These are phyloP conservation scores for Psilocybe mexicana DNA, from an alignment of 1,284 basidiomycete species.

Conservation along the genomic window DNA sequence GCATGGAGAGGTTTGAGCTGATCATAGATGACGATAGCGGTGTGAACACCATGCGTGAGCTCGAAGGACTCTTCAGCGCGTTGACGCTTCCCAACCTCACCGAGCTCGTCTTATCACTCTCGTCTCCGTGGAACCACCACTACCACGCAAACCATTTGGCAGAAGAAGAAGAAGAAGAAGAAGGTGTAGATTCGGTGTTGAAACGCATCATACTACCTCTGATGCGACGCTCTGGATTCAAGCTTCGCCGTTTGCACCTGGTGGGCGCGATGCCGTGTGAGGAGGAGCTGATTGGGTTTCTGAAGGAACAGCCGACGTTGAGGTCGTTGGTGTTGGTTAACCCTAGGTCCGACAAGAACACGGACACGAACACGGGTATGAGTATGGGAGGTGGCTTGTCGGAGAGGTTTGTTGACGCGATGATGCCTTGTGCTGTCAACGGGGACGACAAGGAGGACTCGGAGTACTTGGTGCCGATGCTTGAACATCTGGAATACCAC, in stretches of 20 bases:
- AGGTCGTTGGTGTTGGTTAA: constrained; percentile 20
- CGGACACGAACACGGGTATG: neutral
- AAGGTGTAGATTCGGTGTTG: constrained; percentile 12
- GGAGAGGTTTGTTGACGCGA: constrained; percentile 12
- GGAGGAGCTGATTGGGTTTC: constrained; percentile 18
- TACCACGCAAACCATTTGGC: too few species aligned
- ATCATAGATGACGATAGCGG: constrained; percentile 9
- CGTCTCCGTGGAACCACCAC: neutral
- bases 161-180: neutral
- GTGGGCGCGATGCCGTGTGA: constrained; percentile 22
- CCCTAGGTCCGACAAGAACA: neutral
- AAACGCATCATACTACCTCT: constrained; percentile 12
- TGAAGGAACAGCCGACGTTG: constrained; percentile 18
- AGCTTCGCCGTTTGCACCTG: constrained; percentile 17
- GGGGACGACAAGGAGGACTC: neutral
- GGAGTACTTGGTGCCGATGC: constrained; percentile 11
- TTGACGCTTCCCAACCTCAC: constrained; percentile 19
- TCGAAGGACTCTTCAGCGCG: constrained; percentile 14
- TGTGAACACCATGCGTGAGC: neutral
- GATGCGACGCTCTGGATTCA: constrained; percentile 15
- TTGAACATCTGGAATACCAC: constrained; percentile 20
- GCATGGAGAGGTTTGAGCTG: constrained; percentile 20
- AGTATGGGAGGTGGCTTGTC: constrained; percentile 18
- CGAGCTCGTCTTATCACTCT: constrained; percentile 19
- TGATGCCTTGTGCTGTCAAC: constrained; percentile 9